A percentile compares a stretch with the other conserved stretches of the same genome.
These are phyloP conservation scores for Clohesyomyces aquaticus DNA, from an alignment of 495 filamentous ascomycete genomes.

Conservation along the genomic window DNA sequence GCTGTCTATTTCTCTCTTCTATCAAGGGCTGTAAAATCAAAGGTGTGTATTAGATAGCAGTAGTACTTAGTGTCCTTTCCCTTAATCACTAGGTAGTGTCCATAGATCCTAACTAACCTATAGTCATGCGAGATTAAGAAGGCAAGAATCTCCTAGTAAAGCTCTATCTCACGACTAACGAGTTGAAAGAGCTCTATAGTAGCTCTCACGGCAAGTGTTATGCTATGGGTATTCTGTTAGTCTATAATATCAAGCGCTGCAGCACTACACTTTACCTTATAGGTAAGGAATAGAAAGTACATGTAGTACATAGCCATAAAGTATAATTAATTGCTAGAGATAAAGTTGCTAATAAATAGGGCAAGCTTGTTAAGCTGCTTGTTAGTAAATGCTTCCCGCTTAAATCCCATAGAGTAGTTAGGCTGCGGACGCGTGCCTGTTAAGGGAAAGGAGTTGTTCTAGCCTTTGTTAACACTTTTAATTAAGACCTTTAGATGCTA, in stretches of 20 bases:
- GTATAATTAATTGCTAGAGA: slow-evolving; percentile 18
- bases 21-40: slow-evolving; percentile 40
- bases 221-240: slow-evolving; percentile 44
- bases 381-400: slow-evolving; percentile 27
- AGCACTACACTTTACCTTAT: slow-evolving; percentile 49
- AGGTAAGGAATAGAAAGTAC: slow-evolving; percentile 50
- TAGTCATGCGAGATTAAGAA: slow-evolving; percentile 49
- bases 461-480: slow-evolving; percentile 40
- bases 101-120: neutral
- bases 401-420: slow-evolving; percentile 39
- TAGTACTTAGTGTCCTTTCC: slow-evolving; percentile 35
- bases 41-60: slow-evolving; percentile 37
- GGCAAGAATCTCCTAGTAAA: slow-evolving; percentile 14
- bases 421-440: slow-evolving; percentile 39
- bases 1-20: neutral
- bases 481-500: slow-evolving; percentile 24
- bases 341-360: slow-evolving; percentile 17
- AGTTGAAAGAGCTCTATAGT: neutral
- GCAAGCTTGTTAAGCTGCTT: slow-evolving; percentile 26
- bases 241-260: slow-evolving; percentile 46
- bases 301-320: slow-evolving; percentile 43
- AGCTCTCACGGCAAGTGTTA: neutral
- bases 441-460: slow-evolving; percentile 35
- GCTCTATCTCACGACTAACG: neutral
- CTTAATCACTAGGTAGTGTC: neutral